A percentile compares a stretch with the other conserved stretches of the same genome.
phyloP scores from a whole-genome alignment of 164 flowering plant genomes.

The Sextonia rubra region DNA sequence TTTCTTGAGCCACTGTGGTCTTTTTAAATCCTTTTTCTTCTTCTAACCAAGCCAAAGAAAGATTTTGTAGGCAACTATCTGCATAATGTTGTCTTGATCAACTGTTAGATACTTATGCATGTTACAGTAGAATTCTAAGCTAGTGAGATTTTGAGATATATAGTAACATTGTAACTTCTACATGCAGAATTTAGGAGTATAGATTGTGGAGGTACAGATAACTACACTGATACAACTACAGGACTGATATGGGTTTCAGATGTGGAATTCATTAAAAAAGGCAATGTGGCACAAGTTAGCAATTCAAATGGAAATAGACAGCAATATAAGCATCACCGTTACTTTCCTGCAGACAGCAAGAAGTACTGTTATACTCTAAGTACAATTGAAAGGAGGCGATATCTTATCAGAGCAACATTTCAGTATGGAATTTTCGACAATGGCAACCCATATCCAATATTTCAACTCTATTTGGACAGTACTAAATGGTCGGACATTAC shows the following conservation, averaged over 20 bases:
- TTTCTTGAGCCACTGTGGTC: not conserved
- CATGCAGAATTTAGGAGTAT: conserved; percentile 86
- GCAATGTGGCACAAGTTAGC: conserved; percentile 32
- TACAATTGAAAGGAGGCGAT: conserved; percentile 63
- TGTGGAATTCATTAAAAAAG: conserved; percentile 35
- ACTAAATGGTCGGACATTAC: conserved; percentile 78
- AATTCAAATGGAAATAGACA: conserved; percentile 25
- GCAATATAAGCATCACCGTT: conserved; percentile 59
- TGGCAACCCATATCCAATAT: conserved; percentile 66
- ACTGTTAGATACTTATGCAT: not conserved
- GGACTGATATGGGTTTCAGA: conserved; percentile 77
- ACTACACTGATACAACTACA: conserved; percentile 61
- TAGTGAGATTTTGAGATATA: not conserved
- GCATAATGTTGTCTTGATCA: not conserved
- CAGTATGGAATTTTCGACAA: conserved; percentile 50
- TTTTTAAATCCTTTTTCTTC: not conserved
- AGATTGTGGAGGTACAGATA: conserved; percentile 78
- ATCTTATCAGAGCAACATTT: conserved; percentile 81
- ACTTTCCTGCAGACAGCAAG: conserved; percentile 67
- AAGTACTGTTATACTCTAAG: conserved; percentile 74
- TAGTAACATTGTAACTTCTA: not conserved
- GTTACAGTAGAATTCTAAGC: not conserved
- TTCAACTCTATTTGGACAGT: conserved; percentile 75
- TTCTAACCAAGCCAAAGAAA: not conserved
- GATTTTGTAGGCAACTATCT: not conserved